phyloP scores from a whole-genome alignment of 2,329 filamentous ascomycete species.

The Pseudocercospora macadamiae region DNA sequence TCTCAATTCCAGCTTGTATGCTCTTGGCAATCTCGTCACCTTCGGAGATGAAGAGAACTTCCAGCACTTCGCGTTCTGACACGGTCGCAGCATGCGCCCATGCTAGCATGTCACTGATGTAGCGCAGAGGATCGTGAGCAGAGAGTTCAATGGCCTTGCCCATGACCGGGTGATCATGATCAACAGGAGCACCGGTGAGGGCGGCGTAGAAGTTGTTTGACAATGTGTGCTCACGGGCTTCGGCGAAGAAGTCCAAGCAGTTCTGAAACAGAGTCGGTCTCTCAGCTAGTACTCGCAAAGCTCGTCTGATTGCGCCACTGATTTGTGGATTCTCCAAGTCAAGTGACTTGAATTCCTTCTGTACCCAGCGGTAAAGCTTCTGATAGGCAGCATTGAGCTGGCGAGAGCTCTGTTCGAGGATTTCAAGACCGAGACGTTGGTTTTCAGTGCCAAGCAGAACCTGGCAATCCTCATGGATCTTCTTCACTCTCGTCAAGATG shows the following conservation, averaged over 20 bases:
- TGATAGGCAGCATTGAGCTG: conserved; percentile 88
- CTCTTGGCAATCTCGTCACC: conserved; percentile 85
- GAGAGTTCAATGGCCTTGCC: conserved; percentile 92
- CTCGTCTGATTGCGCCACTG: conserved; percentile 78
- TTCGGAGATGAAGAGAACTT: conserved; percentile 87
- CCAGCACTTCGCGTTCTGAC: conserved; percentile 88
- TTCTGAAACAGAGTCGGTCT: conserved; percentile 88
- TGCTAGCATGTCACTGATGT: conserved; percentile 95
- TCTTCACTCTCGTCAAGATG: conserved; percentile 76
- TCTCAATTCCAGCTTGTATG: conserved; percentile 76
- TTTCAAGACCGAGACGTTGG: conserved; percentile 81
- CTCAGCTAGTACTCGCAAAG: conserved; percentile 85
- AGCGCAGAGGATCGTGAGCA: conserved; percentile 87
- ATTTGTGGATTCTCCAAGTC: conserved; percentile 96
- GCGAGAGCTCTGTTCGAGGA: conserved; percentile 88
- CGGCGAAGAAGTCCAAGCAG: conserved; percentile 90
- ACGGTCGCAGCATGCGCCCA: conserved; percentile 95
- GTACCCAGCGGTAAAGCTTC: conserved; percentile 94
- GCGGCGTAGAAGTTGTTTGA: conserved; percentile 89
- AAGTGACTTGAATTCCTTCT: conserved; percentile 86
- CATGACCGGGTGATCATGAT: conserved; percentile 52
- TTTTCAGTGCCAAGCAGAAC: conserved; percentile 87
- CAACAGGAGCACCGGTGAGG: conserved; percentile 71
- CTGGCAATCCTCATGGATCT: conserved; percentile 85
- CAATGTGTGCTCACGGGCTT: conserved; percentile 81